Evolutionary conservation across 352 stramenopile genomes (phyloP).

Genomic region (Phytopythium cucurbitacearum): DNA sequence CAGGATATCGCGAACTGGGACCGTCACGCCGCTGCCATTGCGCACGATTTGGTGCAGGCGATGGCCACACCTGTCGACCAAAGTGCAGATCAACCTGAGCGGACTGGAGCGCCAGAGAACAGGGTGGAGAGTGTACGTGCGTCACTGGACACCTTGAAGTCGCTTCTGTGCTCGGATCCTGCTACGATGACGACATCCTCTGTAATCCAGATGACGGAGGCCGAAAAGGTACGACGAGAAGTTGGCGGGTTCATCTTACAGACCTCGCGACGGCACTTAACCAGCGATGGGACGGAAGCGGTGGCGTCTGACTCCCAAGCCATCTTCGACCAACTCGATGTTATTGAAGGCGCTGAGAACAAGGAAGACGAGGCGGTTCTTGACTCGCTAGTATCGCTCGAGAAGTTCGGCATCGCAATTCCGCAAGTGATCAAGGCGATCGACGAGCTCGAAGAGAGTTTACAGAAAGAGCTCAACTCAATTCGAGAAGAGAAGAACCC

Average conservation of each 20-base stretch:
- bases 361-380: slow-evolving; percentile 42
- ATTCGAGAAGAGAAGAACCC: slow-evolving; percentile 57
- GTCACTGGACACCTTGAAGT: slow-evolving; percentile 32
- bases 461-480: slow-evolving; percentile 30
- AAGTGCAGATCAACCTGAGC: slow-evolving; percentile 7
- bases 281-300: neutral
- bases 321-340: slow-evolving; percentile 35
- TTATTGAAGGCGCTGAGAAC: slow-evolving; percentile 42
- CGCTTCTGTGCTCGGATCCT: slow-evolving; percentile 36
- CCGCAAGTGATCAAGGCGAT: slow-evolving; percentile 32
- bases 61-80: slow-evolving; percentile 18
- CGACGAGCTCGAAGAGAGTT: slow-evolving; percentile 38
- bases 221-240: slow-evolving; percentile 51
- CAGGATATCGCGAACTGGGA: slow-evolving; percentile 38
- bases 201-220: slow-evolving; percentile 35
- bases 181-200: slow-evolving; percentile 44
- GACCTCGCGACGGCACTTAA: slow-evolving; percentile 30
- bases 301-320: neutral
- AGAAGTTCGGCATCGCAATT: slow-evolving; percentile 38
- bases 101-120: slow-evolving; percentile 13
- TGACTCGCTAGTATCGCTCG: slow-evolving; percentile 18
- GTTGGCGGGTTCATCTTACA: slow-evolving; percentile 45
- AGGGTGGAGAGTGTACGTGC: slow-evolving; percentile 20
- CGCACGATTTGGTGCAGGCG: slow-evolving; percentile 26
- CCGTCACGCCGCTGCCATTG: slow-evolving; percentile 18